Evolutionary conservation across 2,329 filamentous ascomycete genomes (phyloP), one percentile per base, ranked within the genome.

Genomic region (Septoria linicola): DNA sequence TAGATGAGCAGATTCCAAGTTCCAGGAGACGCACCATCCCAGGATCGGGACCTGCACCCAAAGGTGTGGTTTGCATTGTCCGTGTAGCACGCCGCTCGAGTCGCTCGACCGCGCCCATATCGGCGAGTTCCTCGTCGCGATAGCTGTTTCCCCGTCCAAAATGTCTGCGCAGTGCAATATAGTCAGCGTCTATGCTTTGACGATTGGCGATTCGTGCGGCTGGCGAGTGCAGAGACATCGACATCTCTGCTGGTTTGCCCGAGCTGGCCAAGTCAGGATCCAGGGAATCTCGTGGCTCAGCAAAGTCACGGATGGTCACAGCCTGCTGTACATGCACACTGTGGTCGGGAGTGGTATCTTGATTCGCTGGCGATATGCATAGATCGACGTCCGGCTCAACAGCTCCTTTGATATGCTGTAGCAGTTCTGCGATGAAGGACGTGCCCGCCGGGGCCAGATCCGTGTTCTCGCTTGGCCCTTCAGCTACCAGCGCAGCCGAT

Each of bases 331-430:
- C 10, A 10, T 5, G 23, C 10, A 10, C 5, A 5, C 5, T 5
- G 23, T 17, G 8, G 41, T 13, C 41, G 5, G 25, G 11, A 10
- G 25, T 14, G 11, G 35, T 20, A 5, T 17, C n/a, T 5, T 47
- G 20, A 23, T 14, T 40, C 35, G 34, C 19, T 34, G 69, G 65
- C 10, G 27, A 39, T 41, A 17, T 34, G 16, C 13, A 35, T 6
- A 20, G 27, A 20, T 41, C 20, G n/a, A 41, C n/a, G 17, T 8
- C 25, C 23, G 10, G 40, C 32, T 13, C 68, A 68, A 11, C 17
- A 21, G 66, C 65, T 43, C 66, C 67, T 20, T 70, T 63, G 39
- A 73, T 60, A 30, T 72, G 46, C 14, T 68, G 59, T 4, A 72
- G 54, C 2, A 73, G 54, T 11, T 72, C 66, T 5, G 66, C 60